A percentile compares a stretch with the other conserved stretches of the same genome.
phyloP scores from a whole-genome alignment of 441 rosid genomes.

The Raphanus hybrid region DNA sequence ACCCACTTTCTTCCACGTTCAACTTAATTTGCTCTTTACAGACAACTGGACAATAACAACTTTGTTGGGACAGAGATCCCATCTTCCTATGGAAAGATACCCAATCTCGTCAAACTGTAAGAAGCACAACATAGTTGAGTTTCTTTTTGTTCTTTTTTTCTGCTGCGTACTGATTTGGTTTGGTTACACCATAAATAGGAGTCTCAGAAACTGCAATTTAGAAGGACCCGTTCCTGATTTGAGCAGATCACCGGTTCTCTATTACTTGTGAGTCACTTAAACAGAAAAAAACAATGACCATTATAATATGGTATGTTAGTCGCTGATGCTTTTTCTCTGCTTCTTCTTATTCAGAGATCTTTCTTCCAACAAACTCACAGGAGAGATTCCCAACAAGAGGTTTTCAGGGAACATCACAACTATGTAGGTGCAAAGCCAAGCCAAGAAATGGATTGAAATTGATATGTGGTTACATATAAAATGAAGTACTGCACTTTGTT shows the following conservation, averaged over 20 bases:
- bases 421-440: slow-evolving; percentile 51
- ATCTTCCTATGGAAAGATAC: slow-evolving; percentile 59
- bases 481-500: neutral
- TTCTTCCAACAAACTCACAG: slow-evolving; percentile 64
- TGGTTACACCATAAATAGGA: slow-evolving; percentile 52
- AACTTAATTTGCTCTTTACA: slow-evolving; percentile 44
- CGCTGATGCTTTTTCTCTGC: slow-evolving; percentile 4
- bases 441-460: slow-evolving; percentile 5
- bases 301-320: neutral
- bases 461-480: slow-evolving; percentile 10
- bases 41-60: slow-evolving; percentile 87
- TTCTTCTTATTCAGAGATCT: slow-evolving; percentile 61
- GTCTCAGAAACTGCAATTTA: slow-evolving; percentile 81
- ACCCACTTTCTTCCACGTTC: slow-evolving; percentile 8
- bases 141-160: neutral
- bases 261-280: slow-evolving; percentile 40
- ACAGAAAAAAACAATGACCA: neutral
- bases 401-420: slow-evolving; percentile 68
- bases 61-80: slow-evolving; percentile 70
- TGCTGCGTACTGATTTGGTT: slow-evolving; percentile 30
- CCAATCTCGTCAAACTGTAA: slow-evolving; percentile 70
- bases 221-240: slow-evolving; percentile 73
- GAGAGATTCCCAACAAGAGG: slow-evolving; percentile 62
- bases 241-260: slow-evolving; percentile 48
- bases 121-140: slow-evolving; percentile 30